Evolutionary conservation across 2,329 filamentous ascomycete species (phyloP).

Genomic region (Epicoccum sorghinum): DNA sequence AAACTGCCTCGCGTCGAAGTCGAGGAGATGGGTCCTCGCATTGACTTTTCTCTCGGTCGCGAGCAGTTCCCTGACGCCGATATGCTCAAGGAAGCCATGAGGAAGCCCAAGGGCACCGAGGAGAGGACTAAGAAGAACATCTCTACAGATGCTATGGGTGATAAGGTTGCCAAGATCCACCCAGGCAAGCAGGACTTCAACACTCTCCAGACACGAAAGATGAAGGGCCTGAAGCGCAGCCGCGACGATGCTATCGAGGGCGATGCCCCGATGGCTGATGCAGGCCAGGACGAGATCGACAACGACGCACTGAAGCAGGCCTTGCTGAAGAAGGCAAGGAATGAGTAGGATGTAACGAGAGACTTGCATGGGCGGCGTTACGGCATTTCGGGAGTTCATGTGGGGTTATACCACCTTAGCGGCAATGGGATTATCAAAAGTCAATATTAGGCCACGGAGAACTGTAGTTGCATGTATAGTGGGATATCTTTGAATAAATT

Average conservation of each 20-base stretch:
- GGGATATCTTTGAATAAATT: constrained; percentile 6
- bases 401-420: constrained; percentile 34
- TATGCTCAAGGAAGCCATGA: constrained; percentile 88
- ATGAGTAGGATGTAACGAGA: neutral
- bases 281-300: neutral
- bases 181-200: constrained; percentile 86
- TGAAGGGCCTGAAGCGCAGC: constrained; percentile 95
- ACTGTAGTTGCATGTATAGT: neutral
- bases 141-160: constrained; percentile 85
- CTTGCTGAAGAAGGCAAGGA: constrained; percentile 19
- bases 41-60: constrained; percentile 88
- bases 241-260: constrained; percentile 50
- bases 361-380: constrained; percentile 40
- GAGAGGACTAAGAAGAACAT: constrained; percentile 96
- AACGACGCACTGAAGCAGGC: constrained; percentile 9
- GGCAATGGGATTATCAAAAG: constrained; percentile 19
- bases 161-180: constrained; percentile 95
- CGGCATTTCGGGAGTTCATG: constrained; percentile 12
- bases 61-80: constrained; percentile 77
- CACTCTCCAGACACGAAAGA: constrained; percentile 93
- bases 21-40: constrained; percentile 92
- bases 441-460: neutral
- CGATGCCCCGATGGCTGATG: constrained; percentile 18
- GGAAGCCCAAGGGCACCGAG: constrained; percentile 76
- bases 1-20: constrained; percentile 89